Conservation (phyloP, 345 rosid genomes). For the Diplotaxis tenuifolia region DNA sequence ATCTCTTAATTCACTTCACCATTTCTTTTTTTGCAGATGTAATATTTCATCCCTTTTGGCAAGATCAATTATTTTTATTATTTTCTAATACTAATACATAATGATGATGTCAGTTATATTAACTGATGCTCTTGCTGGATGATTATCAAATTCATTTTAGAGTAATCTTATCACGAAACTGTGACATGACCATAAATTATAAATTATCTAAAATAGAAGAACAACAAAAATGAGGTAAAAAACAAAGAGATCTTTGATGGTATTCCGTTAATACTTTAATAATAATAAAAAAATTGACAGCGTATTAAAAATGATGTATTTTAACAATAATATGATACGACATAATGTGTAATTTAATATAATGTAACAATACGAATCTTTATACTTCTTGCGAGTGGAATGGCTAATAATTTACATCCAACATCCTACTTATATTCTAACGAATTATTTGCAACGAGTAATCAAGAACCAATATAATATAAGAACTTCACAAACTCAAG, state of each 20-base stretch:
- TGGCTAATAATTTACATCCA: background rate
- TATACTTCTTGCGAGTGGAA: conserved; percentile 5
- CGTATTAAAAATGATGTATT: conserved; percentile 3
- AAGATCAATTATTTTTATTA: background rate
- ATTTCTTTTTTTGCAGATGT: too few species aligned
- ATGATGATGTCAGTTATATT: background rate
- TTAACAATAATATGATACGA: background rate
- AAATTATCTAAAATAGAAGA: background rate
- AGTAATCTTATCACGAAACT: background rate
- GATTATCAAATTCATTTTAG: conserved; percentile 1
- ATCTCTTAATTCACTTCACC: conserved; percentile 59
- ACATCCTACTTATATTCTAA: background rate
- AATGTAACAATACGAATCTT: background rate
- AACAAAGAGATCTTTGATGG: too few species aligned
- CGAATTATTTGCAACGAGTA: conserved; percentile 9
- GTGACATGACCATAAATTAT: background rate
- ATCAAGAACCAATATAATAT: conserved; percentile 21
- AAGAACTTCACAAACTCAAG: conserved; percentile 5
- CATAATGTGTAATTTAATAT: background rate
- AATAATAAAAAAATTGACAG: background rate
- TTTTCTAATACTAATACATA: background rate
- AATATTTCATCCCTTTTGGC: conserved; percentile 16
- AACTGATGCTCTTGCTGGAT: background rate
- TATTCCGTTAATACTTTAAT: background rate
- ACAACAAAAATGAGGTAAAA: too few species aligned